Evolutionary conservation across 2,329 filamentous ascomycete species (phyloP), one percentile per base, ranked within the genome.

Genomic region (Fusarium continuum): DNA sequence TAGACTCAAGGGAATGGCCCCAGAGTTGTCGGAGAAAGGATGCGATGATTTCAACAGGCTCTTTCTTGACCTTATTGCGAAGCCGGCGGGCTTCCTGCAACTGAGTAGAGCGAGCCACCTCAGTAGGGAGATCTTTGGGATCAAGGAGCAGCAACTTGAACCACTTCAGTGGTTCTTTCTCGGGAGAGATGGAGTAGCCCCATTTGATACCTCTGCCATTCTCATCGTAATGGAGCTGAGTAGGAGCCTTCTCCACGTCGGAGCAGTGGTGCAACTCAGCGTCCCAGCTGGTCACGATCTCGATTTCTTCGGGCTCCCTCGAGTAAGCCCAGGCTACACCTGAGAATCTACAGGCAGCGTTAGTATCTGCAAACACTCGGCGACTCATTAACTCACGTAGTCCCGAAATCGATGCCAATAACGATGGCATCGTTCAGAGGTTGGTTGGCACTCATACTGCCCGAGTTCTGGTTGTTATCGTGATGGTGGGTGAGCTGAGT

Each of bases 401-500:
- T 83, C 1, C 80, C 80, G 36, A 83, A 82, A 26, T 82, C 80
- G 7, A 83, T 75, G 0, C 79, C 76, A 13, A 81, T 64, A 10
- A 79, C 58, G 4, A 80, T 67, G 6, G n/a, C 19, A 48, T 72
- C 57, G 3, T 56, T 31, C 6, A 9, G 36, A 3, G 36, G 44
- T 13, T 40, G 2, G 14, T 31, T 26, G 1, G 44, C 9, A 8
- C 43, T 0, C 55, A 67, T 67, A 4, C 7, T 64, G n/a, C 7
- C n/a, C 1, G 8, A 14, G 16, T 5, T 19, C 5, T 23, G 17
- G 14, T 13, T 4, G 23, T 10, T 14, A 17, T 17, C 16, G 13
- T n/a, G 17, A 8, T 26, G 16, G 14, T 5, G n/a, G 4, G 7
- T 17, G 9, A 13, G 19, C n/a, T n/a, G n/a, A n/a, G n/a, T n/a